A percentile compares a stretch with the other conserved stretches of the same genome.
phyloP scores from a whole-genome alignment of 2,329 filamentous ascomycete genomes.

The Xylariaceae sp. region DNA sequence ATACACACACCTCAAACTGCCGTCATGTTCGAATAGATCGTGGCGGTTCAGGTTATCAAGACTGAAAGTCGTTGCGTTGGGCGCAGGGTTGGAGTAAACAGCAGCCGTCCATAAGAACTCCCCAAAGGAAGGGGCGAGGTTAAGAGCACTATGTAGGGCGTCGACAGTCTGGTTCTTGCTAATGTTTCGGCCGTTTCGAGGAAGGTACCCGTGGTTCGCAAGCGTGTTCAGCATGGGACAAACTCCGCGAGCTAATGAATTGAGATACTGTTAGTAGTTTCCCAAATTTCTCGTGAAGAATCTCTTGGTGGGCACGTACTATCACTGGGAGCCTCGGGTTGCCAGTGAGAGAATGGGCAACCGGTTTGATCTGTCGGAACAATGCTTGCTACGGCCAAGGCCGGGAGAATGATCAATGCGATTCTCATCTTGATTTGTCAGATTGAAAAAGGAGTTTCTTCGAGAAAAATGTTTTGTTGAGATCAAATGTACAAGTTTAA shows the following conservation, averaged over 20 bases:
- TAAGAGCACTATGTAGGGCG: conserved; percentile 38
- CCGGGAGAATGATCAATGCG: background rate
- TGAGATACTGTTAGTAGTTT: background rate
- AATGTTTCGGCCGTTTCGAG: conserved; percentile 42
- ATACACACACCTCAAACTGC: conserved; percentile 36
- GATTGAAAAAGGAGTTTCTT: no score
- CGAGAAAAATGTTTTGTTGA: no score
- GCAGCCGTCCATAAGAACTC: conserved; percentile 41
- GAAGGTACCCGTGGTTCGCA: conserved; percentile 48
- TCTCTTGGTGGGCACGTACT: conserved; percentile 9
- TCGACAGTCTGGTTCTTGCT: conserved; percentile 35
- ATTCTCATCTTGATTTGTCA: conserved; percentile 1
- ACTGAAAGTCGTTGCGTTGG: conserved; percentile 42
- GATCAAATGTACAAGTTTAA: no score
- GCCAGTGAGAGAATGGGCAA: background rate
- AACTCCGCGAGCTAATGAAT: conserved; percentile 14
- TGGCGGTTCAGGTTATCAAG: conserved; percentile 43
- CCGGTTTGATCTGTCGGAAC: background rate
- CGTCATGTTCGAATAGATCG: conserved; percentile 48
- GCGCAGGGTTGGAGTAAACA: conserved; percentile 38
- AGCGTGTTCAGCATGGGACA: conserved; percentile 51
- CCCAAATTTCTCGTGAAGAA: background rate
- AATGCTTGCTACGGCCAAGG: background rate
- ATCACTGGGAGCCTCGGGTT: conserved; percentile 1
- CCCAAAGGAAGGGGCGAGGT: conserved; percentile 39